Evolutionary conservation across 495 filamentous ascomycete genomes (phyloP).

Genomic region (Aeminium ludgeri): DNA sequence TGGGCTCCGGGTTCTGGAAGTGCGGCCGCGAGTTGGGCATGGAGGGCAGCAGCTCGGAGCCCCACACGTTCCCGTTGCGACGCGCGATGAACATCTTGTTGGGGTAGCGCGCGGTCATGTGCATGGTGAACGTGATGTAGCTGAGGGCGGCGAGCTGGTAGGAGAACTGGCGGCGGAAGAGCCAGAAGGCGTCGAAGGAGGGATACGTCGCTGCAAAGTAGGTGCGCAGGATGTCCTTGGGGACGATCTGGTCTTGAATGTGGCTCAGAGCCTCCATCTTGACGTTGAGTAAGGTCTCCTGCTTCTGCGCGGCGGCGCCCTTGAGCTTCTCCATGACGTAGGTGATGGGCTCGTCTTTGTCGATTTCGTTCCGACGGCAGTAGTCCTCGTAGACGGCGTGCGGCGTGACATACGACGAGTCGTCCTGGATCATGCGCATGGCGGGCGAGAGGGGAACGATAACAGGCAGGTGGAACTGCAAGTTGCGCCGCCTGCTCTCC

Average conservation of each 20-base stretch:
- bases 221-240: slow-evolving; percentile 58
- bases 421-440: slow-evolving; percentile 86
- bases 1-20: slow-evolving; percentile 86
- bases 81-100: slow-evolving; percentile 88
- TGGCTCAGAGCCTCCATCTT: slow-evolving; percentile 73
- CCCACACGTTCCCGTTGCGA: slow-evolving; percentile 85
- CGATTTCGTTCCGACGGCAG: slow-evolving; percentile 65
- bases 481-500: slow-evolving; percentile 79
- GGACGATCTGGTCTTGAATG: slow-evolving; percentile 83
- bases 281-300: slow-evolving; percentile 47
- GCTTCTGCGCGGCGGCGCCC: slow-evolving; percentile 31
- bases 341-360: slow-evolving; percentile 87
- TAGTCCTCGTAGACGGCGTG: slow-evolving; percentile 93
- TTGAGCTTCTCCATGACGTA: slow-evolving; percentile 90
- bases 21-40: slow-evolving; percentile 65
- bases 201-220: slow-evolving; percentile 85
- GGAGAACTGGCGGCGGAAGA: slow-evolving; percentile 89
- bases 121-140: slow-evolving; percentile 97
- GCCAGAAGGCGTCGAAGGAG: slow-evolving; percentile 85
- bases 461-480: slow-evolving; percentile 87
- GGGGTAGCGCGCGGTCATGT: slow-evolving; percentile 85
- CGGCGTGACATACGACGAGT: slow-evolving; percentile 81
- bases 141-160: slow-evolving; percentile 93
- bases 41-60: slow-evolving; percentile 73
- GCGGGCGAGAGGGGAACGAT: slow-evolving; percentile 90